phyloP scores from a whole-genome alignment of 2,329 filamentous ascomycete genomes.

The Colletotrichum chrysophilum region DNA sequence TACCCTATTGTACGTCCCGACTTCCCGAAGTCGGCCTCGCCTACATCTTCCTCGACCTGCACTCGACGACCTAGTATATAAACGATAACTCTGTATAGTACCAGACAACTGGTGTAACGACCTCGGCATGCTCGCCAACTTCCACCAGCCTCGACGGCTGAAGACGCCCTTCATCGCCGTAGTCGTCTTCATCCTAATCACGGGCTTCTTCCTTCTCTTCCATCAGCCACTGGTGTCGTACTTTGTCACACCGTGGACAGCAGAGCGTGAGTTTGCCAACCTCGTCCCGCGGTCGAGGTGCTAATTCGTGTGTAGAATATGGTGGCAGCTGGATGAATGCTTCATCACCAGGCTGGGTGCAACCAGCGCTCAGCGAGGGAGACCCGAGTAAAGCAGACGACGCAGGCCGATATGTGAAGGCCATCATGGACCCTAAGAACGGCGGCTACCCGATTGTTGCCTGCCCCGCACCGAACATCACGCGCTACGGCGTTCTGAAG shows the following conservation, averaged over 20 bases:
- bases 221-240: constrained; percentile 46
- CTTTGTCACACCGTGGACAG: constrained; percentile 11
- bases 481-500: constrained; percentile 11
- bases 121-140: constrained; percentile 10
- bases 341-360: constrained; percentile 3
- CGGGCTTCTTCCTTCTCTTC: constrained; percentile 73
- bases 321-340: constrained; percentile 20
- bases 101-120: background rate
- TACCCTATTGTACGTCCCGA: background rate
- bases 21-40: background rate
- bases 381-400: constrained; percentile 2
- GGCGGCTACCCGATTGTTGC: constrained; percentile 30
- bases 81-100: background rate
- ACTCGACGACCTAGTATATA: background rate
- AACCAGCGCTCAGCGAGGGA: constrained; percentile 1
- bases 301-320: constrained; percentile 5
- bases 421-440: constrained; percentile 31
- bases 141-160: constrained; percentile 12
- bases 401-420: constrained; percentile 42
- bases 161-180: constrained; percentile 31
- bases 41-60: background rate
- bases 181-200: constrained; percentile 59
- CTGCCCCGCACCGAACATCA: constrained; percentile 27
- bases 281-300: background rate
- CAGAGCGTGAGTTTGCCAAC: background rate